Conservation (phyloP, 1,284 basidiomycete genomes). For the Heterobasidion irregulare region DNA sequence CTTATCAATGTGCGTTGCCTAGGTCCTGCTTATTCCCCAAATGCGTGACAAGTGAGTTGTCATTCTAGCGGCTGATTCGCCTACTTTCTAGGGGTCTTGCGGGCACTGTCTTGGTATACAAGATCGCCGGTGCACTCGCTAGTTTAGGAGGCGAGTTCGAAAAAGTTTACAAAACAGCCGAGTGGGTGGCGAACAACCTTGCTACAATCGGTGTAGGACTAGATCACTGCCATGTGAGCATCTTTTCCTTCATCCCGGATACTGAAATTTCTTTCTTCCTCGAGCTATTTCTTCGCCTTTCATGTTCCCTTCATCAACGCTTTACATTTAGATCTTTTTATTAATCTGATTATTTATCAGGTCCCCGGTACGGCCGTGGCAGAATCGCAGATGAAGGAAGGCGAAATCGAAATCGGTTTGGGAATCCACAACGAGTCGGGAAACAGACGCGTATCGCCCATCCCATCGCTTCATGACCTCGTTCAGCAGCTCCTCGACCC, state of each 20-base stretch:
- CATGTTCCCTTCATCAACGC: background rate
- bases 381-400: constrained; percentile 47
- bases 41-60: no score
- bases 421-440: constrained; percentile 94
- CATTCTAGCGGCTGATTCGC: no score
- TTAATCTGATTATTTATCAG: constrained; percentile 22
- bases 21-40: no score
- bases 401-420: constrained; percentile 83
- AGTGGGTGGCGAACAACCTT: constrained; percentile 57
- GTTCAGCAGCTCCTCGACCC: constrained; percentile 66
- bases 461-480: constrained; percentile 63
- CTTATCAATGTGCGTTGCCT: background rate
- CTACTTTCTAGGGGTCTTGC: constrained; percentile 61
- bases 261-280: no score
- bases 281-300: background rate
- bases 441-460: constrained; percentile 59
- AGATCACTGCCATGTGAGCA: constrained; percentile 80
- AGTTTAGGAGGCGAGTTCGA: constrained; percentile 66
- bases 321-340: background rate
- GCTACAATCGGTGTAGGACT: constrained; percentile 89
- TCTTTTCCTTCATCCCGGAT: background rate
- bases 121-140: constrained; percentile 82
- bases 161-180: constrained; percentile 63
- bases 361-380: constrained; percentile 72
- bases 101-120: constrained; percentile 88